phyloP scores from a whole-genome alignment of 371 early-diverging fungal species.

The Polyrhizophydium stewartii region DNA sequence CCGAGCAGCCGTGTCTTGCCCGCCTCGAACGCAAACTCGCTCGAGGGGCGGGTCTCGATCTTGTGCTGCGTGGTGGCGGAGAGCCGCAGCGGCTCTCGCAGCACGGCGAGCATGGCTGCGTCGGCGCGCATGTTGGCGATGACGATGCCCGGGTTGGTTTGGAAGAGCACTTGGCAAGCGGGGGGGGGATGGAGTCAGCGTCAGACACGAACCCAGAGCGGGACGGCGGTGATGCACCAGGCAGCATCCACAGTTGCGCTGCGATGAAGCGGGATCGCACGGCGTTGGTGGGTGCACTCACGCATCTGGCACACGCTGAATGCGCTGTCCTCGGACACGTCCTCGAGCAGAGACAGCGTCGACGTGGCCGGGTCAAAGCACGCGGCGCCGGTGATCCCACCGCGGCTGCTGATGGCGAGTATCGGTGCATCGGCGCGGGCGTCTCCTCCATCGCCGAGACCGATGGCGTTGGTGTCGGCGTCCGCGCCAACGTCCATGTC shows the following conservation, averaged over 20 bases:
- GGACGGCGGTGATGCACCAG: no score
- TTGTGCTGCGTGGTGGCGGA: background rate
- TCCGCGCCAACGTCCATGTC: no score
- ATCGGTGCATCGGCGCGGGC: no score
- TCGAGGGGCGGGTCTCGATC: slow-evolving; percentile 39
- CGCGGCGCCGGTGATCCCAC: slow-evolving; percentile 3
- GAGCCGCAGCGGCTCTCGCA: background rate
- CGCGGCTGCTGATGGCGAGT: slow-evolving; percentile 4
- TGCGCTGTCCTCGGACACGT: slow-evolving; percentile 1
- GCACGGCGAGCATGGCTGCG: slow-evolving; percentile 8
- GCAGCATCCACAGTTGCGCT: no score
- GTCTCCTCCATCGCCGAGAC: no score
- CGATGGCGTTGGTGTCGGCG: no score
- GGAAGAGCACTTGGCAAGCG: slow-evolving; percentile 4
- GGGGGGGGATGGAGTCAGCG: no score
- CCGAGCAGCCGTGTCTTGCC: slow-evolving; percentile 45
- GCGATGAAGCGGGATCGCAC: no score
- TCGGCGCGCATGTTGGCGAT: slow-evolving; percentile 9
- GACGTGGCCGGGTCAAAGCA: background rate
- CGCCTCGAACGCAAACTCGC: slow-evolving; percentile 51
- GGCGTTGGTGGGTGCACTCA: no score
- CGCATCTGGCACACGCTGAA: no score
- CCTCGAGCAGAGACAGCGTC: slow-evolving; percentile 5
- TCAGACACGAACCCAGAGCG: no score
- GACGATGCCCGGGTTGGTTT: background rate